Evolutionary conservation across 345 rosid genomes (phyloP).

Genomic region (Anastatica hierochuntica): DNA sequence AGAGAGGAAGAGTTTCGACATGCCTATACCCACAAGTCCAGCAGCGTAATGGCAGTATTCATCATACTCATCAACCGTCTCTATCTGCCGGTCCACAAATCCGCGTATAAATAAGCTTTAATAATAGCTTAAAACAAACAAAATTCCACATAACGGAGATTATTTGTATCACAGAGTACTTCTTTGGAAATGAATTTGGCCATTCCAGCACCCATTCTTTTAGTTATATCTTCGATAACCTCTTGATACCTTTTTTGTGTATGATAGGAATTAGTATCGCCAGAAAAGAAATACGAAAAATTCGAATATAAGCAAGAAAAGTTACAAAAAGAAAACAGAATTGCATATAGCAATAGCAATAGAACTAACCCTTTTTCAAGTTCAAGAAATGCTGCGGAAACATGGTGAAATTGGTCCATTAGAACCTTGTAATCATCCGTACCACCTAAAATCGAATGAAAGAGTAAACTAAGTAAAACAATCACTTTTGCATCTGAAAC

Average conservation of each 20-base stretch:
- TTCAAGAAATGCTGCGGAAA: slow-evolving; percentile 64
- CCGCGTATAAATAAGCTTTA: no score
- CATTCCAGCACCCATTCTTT: slow-evolving; percentile 87
- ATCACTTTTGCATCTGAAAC: background rate
- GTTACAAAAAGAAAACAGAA: background rate
- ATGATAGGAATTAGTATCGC: no score
- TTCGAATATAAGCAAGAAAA: background rate
- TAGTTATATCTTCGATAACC: slow-evolving; percentile 56
- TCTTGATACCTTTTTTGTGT: slow-evolving; percentile 55
- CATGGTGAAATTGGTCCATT: slow-evolving; percentile 76
- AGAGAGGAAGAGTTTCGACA: no score
- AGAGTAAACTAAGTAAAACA: background rate
- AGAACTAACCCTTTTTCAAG: slow-evolving; percentile 53
- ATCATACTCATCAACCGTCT: no score
- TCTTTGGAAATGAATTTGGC: slow-evolving; percentile 45
- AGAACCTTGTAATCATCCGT: slow-evolving; percentile 62
- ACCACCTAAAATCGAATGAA: slow-evolving; percentile 45
- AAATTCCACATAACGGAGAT: no score
- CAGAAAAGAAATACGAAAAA: no score
- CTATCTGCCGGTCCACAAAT: no score
- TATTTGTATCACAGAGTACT: no score
- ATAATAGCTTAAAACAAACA: no score
- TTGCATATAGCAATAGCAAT: no score
- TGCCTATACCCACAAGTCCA: no score
- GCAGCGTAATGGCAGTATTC: no score